Evolutionary conservation across 345 rosid genomes (phyloP).

Genomic region (Eucalyptus polyanthemos): DNA sequence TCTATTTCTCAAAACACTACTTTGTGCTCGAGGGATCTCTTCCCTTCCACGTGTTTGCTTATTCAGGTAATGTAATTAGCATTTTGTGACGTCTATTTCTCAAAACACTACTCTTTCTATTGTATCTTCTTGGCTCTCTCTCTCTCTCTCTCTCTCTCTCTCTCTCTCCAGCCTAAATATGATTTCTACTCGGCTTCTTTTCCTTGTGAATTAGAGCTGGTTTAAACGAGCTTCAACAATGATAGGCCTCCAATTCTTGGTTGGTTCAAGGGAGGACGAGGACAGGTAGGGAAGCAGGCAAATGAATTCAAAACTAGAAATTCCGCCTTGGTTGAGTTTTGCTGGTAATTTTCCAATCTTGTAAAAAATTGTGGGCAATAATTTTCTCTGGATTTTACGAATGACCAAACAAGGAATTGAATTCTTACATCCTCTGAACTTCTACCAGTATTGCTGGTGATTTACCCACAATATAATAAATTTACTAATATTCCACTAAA

Average conservation of each 20-base stretch:
- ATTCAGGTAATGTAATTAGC: not conserved
- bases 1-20: too few relatives aligned
- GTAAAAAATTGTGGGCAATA: not conserved
- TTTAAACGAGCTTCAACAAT: not conserved
- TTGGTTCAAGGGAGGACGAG: not conserved
- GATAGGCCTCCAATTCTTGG: not conserved
- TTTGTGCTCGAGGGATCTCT: not conserved
- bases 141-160: too few relatives aligned
- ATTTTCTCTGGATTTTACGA: not conserved
- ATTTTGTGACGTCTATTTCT: not conserved
- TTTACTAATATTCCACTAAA: not conserved
- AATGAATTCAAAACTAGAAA: not conserved
- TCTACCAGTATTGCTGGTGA: rapidly evolving
- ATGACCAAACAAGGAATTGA: not conserved
- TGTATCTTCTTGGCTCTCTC: not conserved
- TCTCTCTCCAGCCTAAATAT: rapidly evolving
- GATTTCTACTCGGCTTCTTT: not conserved
- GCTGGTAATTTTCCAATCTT: not conserved
- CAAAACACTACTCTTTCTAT: not conserved
- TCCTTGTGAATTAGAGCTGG: not conserved
- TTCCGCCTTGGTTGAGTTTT: too few relatives aligned
- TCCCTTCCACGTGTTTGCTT: not conserved
- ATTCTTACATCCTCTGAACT: not conserved
- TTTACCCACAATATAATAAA: not conserved
- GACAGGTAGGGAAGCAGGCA: not conserved